Evolutionary conservation across 257 asterid species (phyloP).

Genomic region (Thymus quinquecostatus): DNA sequence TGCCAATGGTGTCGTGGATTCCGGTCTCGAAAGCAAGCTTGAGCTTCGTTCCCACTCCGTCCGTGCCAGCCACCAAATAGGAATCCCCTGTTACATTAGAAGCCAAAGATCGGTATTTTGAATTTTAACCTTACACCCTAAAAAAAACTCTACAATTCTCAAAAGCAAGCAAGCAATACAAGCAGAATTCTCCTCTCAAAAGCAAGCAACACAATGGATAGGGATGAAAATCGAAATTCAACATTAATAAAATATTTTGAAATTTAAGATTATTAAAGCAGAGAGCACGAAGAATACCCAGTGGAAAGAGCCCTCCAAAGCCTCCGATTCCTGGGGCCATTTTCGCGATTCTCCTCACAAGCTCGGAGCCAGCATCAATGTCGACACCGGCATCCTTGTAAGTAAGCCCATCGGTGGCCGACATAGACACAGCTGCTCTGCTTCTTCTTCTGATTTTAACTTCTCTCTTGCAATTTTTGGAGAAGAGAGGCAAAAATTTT

Average conservation of each 20-base stretch:
- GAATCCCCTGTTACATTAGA: constrained; percentile 64
- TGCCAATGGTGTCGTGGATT: constrained; percentile 92
- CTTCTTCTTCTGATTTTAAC: constrained; percentile 32
- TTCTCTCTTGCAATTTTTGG: constrained; percentile 30
- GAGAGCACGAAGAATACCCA: constrained; percentile 48
- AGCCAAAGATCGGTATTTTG: not conserved
- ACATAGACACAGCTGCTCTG: constrained; percentile 33
- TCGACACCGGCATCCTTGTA: constrained; percentile 97
- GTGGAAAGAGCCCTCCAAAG: constrained; percentile 94
- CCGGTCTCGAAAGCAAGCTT: constrained; percentile 97
- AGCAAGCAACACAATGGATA: too few relatives aligned
- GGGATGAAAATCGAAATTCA: too few relatives aligned
- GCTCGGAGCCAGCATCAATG: constrained; percentile 96
- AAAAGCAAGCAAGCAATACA: too few relatives aligned
- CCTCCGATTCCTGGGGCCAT: constrained; percentile 99
- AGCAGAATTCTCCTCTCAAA: too few relatives aligned
- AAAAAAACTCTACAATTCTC: too few relatives aligned
- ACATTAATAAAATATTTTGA: too few relatives aligned
- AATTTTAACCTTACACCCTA: too few relatives aligned
- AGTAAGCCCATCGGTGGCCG: constrained; percentile 53
- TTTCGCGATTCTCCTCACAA: constrained; percentile 84
- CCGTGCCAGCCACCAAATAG: constrained; percentile 95
- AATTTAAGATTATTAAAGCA: not conserved
- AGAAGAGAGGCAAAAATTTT: constrained; percentile 34
- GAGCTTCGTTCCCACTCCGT: constrained; percentile 96